These are phyloP conservation scores for Saccharomycopsis crataegensis DNA, from an alignment of 1,139 yeast species.

Conservation along the genomic window DNA sequence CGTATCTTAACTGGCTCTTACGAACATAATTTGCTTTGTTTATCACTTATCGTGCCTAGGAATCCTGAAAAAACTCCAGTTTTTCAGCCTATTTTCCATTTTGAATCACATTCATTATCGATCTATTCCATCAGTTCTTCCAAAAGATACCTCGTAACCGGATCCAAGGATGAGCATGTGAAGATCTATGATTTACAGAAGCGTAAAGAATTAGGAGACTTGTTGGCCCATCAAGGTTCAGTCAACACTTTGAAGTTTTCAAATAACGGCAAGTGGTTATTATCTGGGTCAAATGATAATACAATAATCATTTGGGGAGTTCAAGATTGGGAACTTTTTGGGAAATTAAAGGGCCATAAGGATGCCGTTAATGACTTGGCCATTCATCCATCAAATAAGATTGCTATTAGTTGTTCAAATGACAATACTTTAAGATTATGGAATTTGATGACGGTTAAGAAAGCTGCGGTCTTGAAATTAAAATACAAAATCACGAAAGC, in stretches of 20 bases:
- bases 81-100: constrained; percentile 91
- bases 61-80: constrained; percentile 39
- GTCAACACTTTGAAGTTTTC: constrained; percentile 73
- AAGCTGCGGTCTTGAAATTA: constrained; percentile 77
- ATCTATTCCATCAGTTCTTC: constrained; percentile 80
- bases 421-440: constrained; percentile 82
- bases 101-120: constrained; percentile 82
- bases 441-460: constrained; percentile 97
- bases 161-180: constrained; percentile 94
- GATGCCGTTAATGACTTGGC: constrained; percentile 75
- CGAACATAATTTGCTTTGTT: constrained; percentile 85
- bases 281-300: constrained; percentile 90
- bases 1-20: constrained; percentile 90
- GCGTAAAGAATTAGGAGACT: constrained; percentile 87
- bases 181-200: constrained; percentile 90
- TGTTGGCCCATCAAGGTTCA: constrained; percentile 86
- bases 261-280: constrained; percentile 73
- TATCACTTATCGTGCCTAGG: constrained; percentile 53
- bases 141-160: constrained; percentile 82
- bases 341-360: constrained; percentile 78
- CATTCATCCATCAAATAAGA: constrained; percentile 87
- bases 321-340: constrained; percentile 93
- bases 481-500: constrained; percentile 46
- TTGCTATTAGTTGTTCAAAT: constrained; percentile 82
- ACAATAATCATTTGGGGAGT: constrained; percentile 89